phyloP scores from a whole-genome alignment of 352 stramenopile species.

The Plasmopara halstedii region DNA sequence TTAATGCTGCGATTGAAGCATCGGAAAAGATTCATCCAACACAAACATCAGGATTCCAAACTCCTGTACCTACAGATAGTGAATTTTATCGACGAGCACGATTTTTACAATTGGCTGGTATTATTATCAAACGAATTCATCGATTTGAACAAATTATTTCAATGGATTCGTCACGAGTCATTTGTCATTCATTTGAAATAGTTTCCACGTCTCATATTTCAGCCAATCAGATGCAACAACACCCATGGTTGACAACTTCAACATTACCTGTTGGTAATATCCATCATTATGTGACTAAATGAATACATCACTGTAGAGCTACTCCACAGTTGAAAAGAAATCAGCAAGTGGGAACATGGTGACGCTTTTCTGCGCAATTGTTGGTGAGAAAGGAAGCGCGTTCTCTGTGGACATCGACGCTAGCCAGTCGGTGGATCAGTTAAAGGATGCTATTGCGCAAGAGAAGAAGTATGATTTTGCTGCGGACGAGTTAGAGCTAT shows the following conservation, averaged over 20 bases:
- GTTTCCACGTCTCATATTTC: too few species aligned
- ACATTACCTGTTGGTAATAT: too few species aligned
- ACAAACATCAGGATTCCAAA: conserved; percentile 15
- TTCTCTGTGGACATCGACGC: background rate
- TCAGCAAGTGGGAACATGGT: too few species aligned
- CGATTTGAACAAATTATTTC: conserved; percentile 44
- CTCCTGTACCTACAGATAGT: conserved; percentile 25
- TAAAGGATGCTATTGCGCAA: background rate
- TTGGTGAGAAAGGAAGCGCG: background rate
- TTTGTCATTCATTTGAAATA: conserved; percentile 60
- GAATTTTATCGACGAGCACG: conserved; percentile 50
- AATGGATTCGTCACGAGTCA: conserved; percentile 23
- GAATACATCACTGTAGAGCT: too few species aligned
- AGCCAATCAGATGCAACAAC: too few species aligned
- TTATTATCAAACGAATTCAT: conserved; percentile 51
- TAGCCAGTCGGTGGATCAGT: background rate
- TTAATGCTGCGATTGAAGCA: conserved; percentile 41
- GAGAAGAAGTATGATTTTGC: background rate
- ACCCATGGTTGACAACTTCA: conserved; percentile 21
- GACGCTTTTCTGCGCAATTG: background rate
- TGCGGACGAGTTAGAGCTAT: background rate
- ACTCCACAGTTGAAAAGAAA: too few species aligned
- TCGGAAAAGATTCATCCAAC: conserved; percentile 45
- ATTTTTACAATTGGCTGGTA: conserved; percentile 51
- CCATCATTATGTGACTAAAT: too few species aligned